These are phyloP conservation scores for Globisporangium megalacanthum DNA, from an alignment of 352 stramenopile species.

Conservation along the genomic window DNA sequence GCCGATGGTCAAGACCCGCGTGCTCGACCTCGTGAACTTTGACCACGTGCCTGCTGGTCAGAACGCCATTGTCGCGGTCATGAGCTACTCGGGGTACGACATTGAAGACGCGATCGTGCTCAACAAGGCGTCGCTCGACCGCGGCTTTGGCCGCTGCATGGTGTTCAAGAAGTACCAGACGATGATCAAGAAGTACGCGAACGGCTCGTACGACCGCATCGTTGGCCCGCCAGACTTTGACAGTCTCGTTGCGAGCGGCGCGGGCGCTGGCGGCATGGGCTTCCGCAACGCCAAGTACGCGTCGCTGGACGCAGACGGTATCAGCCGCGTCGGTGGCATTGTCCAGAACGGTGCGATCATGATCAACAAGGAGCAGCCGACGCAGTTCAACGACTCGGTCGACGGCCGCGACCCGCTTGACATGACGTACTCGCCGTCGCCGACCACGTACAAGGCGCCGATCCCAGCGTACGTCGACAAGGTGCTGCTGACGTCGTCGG, in stretches of 20 bases:
- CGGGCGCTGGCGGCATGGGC: slow-evolving; percentile 33
- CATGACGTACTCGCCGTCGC: slow-evolving; percentile 78
- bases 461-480: slow-evolving; percentile 98
- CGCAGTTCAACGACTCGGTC: slow-evolving; percentile 89
- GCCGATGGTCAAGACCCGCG: slow-evolving; percentile 98
- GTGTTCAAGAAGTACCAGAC: slow-evolving; percentile 98
- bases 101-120: slow-evolving; percentile 99
- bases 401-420: slow-evolving; percentile 69
- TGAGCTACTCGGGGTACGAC: slow-evolving; percentile 99
- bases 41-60: slow-evolving; percentile 97
- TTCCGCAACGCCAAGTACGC: slow-evolving; percentile 90
- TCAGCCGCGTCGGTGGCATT: slow-evolving; percentile 82
- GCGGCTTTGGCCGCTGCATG: slow-evolving; percentile 98
- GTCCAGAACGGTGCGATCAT: slow-evolving; percentile 95
- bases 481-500: slow-evolving; percentile 97
- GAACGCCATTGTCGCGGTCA: slow-evolving; percentile 99
- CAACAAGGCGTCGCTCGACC: slow-evolving; percentile 96
- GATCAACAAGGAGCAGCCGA: slow-evolving; percentile 98
- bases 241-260: slow-evolving; percentile 47
- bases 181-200: slow-evolving; percentile 96
- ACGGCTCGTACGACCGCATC: slow-evolving; percentile 95
- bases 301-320: slow-evolving; percentile 96
- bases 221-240: slow-evolving; percentile 89
- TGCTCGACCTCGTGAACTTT: slow-evolving; percentile 98
- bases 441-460: slow-evolving; percentile 94